Evolutionary conservation across 257 asterid species (phyloP).

Genomic region (Jacaranda mimosifolia): DNA sequence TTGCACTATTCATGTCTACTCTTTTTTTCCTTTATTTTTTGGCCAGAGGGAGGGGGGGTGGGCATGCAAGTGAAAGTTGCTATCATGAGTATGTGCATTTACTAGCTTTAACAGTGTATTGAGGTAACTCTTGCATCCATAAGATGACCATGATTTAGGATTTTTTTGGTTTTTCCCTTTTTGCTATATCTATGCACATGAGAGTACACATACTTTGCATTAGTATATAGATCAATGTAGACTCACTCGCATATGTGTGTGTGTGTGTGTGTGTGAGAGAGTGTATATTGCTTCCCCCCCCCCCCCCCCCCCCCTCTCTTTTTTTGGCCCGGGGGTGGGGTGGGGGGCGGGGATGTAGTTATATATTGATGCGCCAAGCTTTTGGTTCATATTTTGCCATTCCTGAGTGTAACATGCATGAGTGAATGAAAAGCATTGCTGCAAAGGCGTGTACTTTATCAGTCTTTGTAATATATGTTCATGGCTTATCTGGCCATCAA

Average conservation of each 20-base stretch:
- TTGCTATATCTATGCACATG: not conserved
- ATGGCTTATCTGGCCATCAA: slow-evolving; percentile 9
- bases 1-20: not conserved
- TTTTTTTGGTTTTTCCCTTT: slow-evolving; percentile 14
- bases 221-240: not conserved
- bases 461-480: slow-evolving; percentile 10
- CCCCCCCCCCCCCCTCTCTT: too few relatives aligned
- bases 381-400: not conserved
- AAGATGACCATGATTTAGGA: not conserved
- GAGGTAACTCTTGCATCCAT: not conserved
- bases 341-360: not conserved
- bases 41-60: not conserved
- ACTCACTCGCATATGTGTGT: not conserved
- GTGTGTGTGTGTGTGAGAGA: too few relatives aligned
- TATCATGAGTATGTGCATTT: not conserved
- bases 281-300: too few relatives aligned
- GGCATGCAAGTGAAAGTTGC: not conserved
- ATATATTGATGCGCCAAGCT: not conserved
- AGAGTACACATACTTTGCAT: not conserved
- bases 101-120: not conserved
- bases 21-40: not conserved
- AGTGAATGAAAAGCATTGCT: not conserved
- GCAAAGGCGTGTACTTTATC: not conserved
- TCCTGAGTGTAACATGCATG: slow-evolving; percentile 1
- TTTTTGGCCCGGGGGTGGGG: not conserved